A percentile compares a stretch with the other conserved stretches of the same genome.
phyloP scores from a whole-genome alignment of 768 basidiomycete genomes.

The Trametes cinnabarina region DNA sequence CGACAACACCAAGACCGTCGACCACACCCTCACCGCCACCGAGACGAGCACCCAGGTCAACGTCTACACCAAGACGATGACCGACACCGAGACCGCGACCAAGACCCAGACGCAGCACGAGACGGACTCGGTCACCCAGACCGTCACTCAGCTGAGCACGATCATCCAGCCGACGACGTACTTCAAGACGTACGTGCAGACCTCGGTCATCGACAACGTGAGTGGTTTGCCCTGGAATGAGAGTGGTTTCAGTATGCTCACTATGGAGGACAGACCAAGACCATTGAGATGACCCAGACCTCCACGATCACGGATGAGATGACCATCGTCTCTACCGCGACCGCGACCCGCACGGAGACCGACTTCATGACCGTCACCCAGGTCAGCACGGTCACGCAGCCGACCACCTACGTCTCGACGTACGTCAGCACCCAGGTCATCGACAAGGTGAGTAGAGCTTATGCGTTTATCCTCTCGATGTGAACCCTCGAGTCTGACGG shows the following conservation, averaged over 20 bases:
- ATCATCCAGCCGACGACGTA: constrained; percentile 58
- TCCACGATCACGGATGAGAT: constrained; percentile 36
- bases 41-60: constrained; percentile 57
- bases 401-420: constrained; percentile 56
- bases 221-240: constrained; percentile 19
- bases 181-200: constrained; percentile 50
- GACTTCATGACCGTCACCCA: constrained; percentile 50
- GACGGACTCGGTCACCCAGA: constrained; percentile 58
- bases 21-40: constrained; percentile 63
- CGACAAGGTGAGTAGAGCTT: constrained; percentile 47
- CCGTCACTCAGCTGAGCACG: constrained; percentile 51
- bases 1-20: constrained; percentile 49
- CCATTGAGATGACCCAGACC: constrained; percentile 44
- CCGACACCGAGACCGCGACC: constrained; percentile 34
- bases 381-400: constrained; percentile 47
- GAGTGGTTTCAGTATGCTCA: background rate
- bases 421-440: constrained; percentile 55
- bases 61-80: constrained; percentile 47
- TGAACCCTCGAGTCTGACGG: background rate
- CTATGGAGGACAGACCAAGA: constrained; percentile 46
- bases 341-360: constrained; percentile 51
- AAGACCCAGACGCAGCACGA: constrained; percentile 37
- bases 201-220: constrained; percentile 59
- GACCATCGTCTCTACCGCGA: constrained; percentile 44
- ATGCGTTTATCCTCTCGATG: background rate